Evolutionary conservation across 352 stramenopile genomes (phyloP), one percentile per base, ranked within the genome.

Genomic region (Phytopythium mirpurense): DNA sequence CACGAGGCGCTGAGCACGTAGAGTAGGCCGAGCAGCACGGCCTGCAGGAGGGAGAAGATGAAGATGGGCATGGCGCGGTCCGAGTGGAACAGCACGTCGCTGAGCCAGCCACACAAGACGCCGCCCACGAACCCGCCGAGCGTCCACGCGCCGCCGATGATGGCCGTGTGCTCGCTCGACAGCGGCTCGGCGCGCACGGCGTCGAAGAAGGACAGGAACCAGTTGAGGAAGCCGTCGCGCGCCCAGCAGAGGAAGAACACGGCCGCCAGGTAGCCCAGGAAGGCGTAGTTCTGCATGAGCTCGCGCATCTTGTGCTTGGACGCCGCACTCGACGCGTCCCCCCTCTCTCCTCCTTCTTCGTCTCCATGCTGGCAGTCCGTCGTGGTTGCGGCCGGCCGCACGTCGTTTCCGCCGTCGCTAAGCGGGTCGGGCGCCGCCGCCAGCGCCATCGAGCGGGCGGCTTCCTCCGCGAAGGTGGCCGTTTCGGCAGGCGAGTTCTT

Each of bases 191-290:
- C 53, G 8, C 80, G 77, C 32, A 87, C 80, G 31, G 78, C 67
- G 46, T 90, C 77, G 41, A 90, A 88, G 59, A 86, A 88, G 1
- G 80, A 84, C 31, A 87, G 63, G 56, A 88, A 88, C 80, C 74
- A 88, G 36, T 90, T 90, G 40, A 88, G 71, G 38, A 86, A 85
- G 24, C 77, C 80, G 40, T 88, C 77, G 31, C 74, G 75, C 23
- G 67, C 56, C 80, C 80, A 90, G 55, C 70, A 82, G 0, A 90
- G 59, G 56, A 77, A 88, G 52, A 90, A 90, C n/a, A 90, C 60
- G 5, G 74, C 70, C 8, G 62, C 59, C 21, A 90, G 63, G 44
- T 90, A 90, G 8, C 77, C 77, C 16, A 88, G 62, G 42, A 88
- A 84, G 14, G 80, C 86, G 46, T 61, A 72, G 54, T 86, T 90